Evolutionary conservation across 345 rosid species (phyloP), one percentile per base, ranked within the genome.

Genomic region (Pistacia integerrima): DNA sequence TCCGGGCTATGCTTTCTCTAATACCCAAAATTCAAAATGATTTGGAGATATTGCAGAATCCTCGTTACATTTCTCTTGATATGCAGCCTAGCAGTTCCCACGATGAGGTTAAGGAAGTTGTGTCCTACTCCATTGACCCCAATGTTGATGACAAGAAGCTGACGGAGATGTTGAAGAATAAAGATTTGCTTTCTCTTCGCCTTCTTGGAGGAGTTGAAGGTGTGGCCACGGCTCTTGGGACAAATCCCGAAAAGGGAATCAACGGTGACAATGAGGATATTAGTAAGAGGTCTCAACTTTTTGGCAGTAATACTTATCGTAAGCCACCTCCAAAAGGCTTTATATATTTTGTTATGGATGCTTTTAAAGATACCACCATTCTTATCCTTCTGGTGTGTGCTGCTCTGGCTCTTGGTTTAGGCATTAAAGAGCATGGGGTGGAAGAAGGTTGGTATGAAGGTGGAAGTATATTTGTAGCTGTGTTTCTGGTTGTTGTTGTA

Each of bases 381-480:
- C 77, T 89, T 49, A 87, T 84, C 70, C 78, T 89, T 4, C 76
- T 91, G 30, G 90, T 51, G 1, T 84, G 90, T 30, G 91, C 92
- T 8, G 79, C 80, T 17, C 79, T 88, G 36, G 56, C 92, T 62
- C 85, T 90, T 13, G 87, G 82, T 33, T 87, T 85, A 16, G 91
- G 87, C 4, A 85, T 87, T 72, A 86, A 84, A 71, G 84, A 82
- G 64, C 81, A 90, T n/a, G 90, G 93, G 41, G 48, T 75, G 2
- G 74, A 75, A 57, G 90, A 87, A 73, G 90, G 91, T 1, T 91
- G 92, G 93, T 89, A 86, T 10, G 90, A 88, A 72, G 91, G 92
- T 16, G 93, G 87, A 58, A 86, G 89, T 74, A 87, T 88, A n/a
- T 79, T 86, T 55, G 64, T 91, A 9, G 87, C 89, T 1, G 84